Evolutionary conservation across 2,329 filamentous ascomycete species (phyloP).

Genomic region (Fusarium neocosmosporiellum): DNA sequence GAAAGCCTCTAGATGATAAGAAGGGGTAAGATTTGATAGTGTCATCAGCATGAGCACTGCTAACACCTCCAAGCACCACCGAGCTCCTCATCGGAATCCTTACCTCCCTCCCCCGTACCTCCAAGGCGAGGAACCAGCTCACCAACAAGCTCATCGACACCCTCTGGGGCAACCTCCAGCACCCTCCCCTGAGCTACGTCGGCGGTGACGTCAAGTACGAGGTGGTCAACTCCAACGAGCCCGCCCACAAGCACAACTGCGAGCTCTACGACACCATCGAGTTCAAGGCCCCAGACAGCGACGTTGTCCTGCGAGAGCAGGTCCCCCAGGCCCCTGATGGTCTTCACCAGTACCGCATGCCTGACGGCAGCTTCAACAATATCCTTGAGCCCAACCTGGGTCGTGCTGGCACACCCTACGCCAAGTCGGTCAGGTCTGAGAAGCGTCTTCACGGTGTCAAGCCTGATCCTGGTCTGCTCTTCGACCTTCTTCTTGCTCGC

Average conservation of each 20-base stretch:
- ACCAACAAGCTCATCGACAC: constrained; percentile 63
- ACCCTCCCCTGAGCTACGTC: constrained; percentile 61
- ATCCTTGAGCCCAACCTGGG: constrained; percentile 72
- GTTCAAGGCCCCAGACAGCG: constrained; percentile 53
- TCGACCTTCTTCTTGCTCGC: constrained; percentile 75
- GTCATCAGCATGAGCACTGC: neutral
- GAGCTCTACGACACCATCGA: constrained; percentile 50
- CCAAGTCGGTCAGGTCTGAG: constrained; percentile 70
- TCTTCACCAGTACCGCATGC: constrained; percentile 49
- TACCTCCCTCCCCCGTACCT: constrained; percentile 50
- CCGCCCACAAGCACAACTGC: constrained; percentile 48
- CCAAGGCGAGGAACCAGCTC: constrained; percentile 49
- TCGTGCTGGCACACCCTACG: constrained; percentile 74
- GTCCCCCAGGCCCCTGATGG: constrained; percentile 52
- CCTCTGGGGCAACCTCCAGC: constrained; percentile 65
- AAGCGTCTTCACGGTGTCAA: constrained; percentile 68
- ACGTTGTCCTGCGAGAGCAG: constrained; percentile 51
- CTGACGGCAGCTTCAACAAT: constrained; percentile 63
- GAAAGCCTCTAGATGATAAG: constrained; percentile 69
- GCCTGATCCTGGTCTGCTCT: constrained; percentile 74
- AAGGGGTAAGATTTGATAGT: constrained; percentile 48
- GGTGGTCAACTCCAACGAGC: constrained; percentile 45
- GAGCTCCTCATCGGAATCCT: constrained; percentile 55
- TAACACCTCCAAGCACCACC: constrained; percentile 49
- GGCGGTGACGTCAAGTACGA: constrained; percentile 56